Evolutionary conservation across 106 monocot species (phyloP).

Genomic region (Iris macrosiphon): DNA sequence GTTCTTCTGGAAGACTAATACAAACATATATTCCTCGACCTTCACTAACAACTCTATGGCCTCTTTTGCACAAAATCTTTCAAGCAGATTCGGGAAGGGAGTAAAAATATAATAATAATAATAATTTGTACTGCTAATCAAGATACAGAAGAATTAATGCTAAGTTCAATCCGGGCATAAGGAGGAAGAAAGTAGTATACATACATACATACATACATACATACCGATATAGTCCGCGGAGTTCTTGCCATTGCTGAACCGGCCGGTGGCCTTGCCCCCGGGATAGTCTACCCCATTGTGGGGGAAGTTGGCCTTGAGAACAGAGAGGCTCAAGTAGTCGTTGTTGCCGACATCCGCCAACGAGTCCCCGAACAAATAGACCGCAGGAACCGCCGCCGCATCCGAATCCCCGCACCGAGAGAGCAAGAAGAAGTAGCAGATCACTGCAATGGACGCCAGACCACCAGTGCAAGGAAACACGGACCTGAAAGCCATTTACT

Average conservation of each 20-base stretch:
- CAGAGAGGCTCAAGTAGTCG: slow-evolving; percentile 31
- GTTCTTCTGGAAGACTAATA: too few relatives aligned
- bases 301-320: slow-evolving; percentile 55
- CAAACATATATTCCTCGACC: too few relatives aligned
- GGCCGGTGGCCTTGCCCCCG: slow-evolving; percentile 48
- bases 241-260: slow-evolving; percentile 79
- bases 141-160: not conserved
- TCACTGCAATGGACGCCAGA: too few relatives aligned
- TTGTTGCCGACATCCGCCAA: slow-evolving; percentile 74
- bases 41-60: too few relatives aligned
- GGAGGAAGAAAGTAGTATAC: not conserved
- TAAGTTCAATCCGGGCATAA: too few relatives aligned
- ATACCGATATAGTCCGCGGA: slow-evolving; percentile 58
- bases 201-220: not conserved
- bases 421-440: not conserved
- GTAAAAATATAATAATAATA: not conserved
- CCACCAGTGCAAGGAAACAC: too few relatives aligned
- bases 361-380: slow-evolving; percentile 74
- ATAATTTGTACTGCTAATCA: not conserved
- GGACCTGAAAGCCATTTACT: too few relatives aligned
- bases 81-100: not conserved
- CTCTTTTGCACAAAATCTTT: not conserved
- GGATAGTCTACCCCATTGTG: slow-evolving; percentile 63
- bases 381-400: slow-evolving; percentile 16
- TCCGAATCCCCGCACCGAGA: not conserved